These are phyloP conservation scores for Flaveria floridana DNA, from an alignment of 140 eudicot species.

Conservation along the genomic window DNA sequence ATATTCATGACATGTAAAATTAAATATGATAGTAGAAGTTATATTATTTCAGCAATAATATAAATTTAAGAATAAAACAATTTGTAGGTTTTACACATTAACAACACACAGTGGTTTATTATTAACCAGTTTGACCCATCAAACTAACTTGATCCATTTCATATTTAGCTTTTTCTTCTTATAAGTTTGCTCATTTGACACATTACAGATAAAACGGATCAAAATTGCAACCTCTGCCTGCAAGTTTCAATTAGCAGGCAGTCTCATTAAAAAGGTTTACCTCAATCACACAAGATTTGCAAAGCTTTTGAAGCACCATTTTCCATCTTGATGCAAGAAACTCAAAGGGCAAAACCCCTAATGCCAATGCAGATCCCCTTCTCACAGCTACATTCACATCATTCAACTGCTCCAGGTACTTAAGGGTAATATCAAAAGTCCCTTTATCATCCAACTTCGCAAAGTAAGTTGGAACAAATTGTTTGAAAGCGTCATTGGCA, in stretches of 20 bases:
- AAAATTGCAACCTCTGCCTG: background rate
- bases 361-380: constrained; percentile 94
- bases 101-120: constrained; percentile 1
- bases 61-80: background rate
- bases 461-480: constrained; percentile 64
- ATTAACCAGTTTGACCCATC: background rate
- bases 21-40: background rate
- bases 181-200: background rate
- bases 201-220: constrained; percentile 8
- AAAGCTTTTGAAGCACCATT: constrained; percentile 67
- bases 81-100: background rate
- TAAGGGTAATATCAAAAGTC: constrained; percentile 48
- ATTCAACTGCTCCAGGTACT: constrained; percentile 67
- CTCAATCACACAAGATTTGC: constrained; percentile 74
- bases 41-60: background rate
- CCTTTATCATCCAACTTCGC: constrained; percentile 52
- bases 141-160: background rate
- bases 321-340: constrained; percentile 76
- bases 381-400: constrained; percentile 93
- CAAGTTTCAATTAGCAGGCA: constrained; percentile 7
- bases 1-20: no score
- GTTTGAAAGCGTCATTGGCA: constrained; percentile 84
- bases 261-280: constrained; percentile 35
- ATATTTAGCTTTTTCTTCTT: background rate
- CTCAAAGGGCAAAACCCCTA: constrained; percentile 82